Conservation (phyloP, 306 rosid genomes). For the Dalbergia cultrata region DNA sequence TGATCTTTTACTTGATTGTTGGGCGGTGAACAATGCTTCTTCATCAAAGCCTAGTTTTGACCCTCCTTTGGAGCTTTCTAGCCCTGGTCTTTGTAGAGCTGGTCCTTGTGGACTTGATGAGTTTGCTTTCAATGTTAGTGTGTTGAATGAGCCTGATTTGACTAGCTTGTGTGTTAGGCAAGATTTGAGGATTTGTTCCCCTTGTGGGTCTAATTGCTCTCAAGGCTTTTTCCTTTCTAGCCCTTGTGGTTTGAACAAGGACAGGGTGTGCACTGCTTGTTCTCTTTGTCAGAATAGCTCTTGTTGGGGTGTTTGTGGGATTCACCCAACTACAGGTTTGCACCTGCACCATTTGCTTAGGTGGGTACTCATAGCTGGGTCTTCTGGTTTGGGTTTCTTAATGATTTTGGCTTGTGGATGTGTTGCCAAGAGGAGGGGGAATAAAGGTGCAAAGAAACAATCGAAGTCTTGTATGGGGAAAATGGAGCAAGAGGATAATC, state of each 20-base stretch:
- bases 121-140: constrained; percentile 86
- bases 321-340: constrained; percentile 55
- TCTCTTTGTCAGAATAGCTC: constrained; percentile 97
- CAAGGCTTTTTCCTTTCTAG: constrained; percentile 88
- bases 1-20: constrained; percentile 85
- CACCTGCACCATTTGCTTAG: constrained; percentile 64
- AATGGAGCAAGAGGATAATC: constrained; percentile 62
- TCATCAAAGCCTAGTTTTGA: constrained; percentile 61
- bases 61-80: constrained; percentile 91
- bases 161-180: constrained; percentile 74
- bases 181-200: constrained; percentile 82
- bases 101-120: constrained; percentile 58
- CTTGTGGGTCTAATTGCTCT: constrained; percentile 86
- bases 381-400: constrained; percentile 61
- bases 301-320: constrained; percentile 70
- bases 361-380: constrained; percentile 62
- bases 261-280: constrained; percentile 87
- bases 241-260: constrained; percentile 70
- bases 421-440: constrained; percentile 16
- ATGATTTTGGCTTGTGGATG: constrained; percentile 67
- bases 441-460: constrained; percentile 52
- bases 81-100: constrained; percentile 82
- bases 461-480: constrained; percentile 72
- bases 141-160: constrained; percentile 74
- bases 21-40: constrained; percentile 59